Conservation (phyloP, 78 protist genomes). For the Dictyostelium discoideum region DNA sequence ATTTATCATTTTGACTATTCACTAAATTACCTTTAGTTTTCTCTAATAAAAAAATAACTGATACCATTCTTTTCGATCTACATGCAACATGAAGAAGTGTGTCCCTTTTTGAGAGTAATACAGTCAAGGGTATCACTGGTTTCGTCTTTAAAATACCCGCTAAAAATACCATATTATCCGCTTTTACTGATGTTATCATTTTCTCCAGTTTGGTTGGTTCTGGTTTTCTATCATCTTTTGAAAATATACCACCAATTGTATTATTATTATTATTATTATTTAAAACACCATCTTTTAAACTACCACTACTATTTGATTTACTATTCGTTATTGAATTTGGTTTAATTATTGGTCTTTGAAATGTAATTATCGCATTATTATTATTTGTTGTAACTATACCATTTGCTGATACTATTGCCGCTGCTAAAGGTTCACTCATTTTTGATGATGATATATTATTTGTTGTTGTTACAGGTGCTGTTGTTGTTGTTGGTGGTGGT, state of each 20-base stretch:
- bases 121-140: constrained; percentile 18
- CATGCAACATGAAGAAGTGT: constrained; percentile 58
- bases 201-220: background rate
- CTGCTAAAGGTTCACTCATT: background rate
- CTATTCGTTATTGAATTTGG: constrained; percentile 25
- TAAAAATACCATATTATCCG: constrained; percentile 23
- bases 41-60: constrained; percentile 28
- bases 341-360: background rate
- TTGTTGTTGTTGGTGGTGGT: background rate
- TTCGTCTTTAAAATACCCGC: background rate
- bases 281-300: background rate
- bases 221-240: background rate
- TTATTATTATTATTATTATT: too few species aligned
- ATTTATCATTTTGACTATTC: constrained; percentile 26
- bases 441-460: background rate
- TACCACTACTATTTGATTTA: constrained; percentile 36
- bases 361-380: background rate
- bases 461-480: background rate
- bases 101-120: background rate
- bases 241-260: background rate
- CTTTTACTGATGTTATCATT: constrained; percentile 6
- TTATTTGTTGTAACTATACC: background rate
- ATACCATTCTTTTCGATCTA: constrained; percentile 16
- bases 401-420: background rate
- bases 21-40: background rate